Conservation (phyloP, 1,139 yeast genomes). For the Candida sanyaensis region DNA sequence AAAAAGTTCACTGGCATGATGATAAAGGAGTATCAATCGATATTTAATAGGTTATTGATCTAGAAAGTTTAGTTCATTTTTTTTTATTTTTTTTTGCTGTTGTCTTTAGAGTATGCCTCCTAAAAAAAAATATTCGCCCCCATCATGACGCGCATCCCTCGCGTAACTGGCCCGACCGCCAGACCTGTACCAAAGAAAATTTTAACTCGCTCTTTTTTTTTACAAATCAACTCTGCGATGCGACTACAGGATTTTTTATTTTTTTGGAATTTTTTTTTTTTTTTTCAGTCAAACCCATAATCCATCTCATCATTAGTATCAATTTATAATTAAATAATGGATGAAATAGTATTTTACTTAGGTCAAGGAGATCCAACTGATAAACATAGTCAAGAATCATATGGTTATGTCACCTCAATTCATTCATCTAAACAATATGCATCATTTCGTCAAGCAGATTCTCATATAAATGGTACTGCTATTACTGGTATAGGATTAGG, state of each 20-base stretch:
- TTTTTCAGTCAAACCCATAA: neutral
- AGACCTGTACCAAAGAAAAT: too few relatives aligned
- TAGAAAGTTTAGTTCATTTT: neutral
- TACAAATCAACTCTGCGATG: too few relatives aligned
- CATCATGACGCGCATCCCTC: too few relatives aligned
- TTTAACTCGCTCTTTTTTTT: too few relatives aligned
- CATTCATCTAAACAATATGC: conserved; percentile 54
- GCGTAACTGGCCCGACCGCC: too few relatives aligned
- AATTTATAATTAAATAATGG: conserved; percentile 37
- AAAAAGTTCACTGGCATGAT: conserved; percentile 83
- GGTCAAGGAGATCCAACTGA: conserved; percentile 53
- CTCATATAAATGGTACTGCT: conserved; percentile 47
- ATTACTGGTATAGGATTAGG: conserved; percentile 45
- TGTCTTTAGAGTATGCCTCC: too few relatives aligned
- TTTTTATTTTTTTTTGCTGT: too few relatives aligned
- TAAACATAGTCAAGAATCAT: conserved; percentile 47
- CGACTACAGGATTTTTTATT: too few relatives aligned
- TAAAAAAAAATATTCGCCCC: too few relatives aligned
- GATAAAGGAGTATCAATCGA: too few relatives aligned
- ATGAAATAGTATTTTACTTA: conserved; percentile 59
- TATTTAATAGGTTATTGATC: neutral
- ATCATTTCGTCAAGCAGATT: conserved; percentile 57
- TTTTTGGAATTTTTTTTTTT: conserved; percentile 1
- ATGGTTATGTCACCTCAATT: conserved; percentile 50
- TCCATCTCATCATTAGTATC: neutral